Conservation (phyloP, 331 rosid genomes). For the Telfairia occidentalis region DNA sequence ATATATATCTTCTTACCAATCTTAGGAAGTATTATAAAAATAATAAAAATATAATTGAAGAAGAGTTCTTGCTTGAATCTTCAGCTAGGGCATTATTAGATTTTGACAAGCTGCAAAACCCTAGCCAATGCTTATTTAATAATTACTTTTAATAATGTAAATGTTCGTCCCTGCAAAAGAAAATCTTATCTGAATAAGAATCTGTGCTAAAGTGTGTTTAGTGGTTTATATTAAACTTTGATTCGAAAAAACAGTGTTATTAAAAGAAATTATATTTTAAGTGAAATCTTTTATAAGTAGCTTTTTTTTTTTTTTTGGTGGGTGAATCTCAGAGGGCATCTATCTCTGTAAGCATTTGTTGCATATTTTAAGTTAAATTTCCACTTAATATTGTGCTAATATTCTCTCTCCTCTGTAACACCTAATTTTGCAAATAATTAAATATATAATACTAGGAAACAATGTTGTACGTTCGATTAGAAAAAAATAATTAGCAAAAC, state of each 20-base stretch:
- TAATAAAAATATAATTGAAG: background rate
- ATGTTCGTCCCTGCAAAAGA: background rate
- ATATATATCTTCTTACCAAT: background rate
- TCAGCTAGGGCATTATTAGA: conserved; percentile 12
- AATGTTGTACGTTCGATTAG: background rate
- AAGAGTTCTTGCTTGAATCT: conserved; percentile 10
- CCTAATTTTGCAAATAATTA: background rate
- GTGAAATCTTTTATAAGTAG: background rate
- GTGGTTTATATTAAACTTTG: background rate
- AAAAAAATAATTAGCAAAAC: background rate
- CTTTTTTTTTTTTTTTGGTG: background rate
- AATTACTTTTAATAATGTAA: conserved; percentile 5
- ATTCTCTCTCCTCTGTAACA: background rate
- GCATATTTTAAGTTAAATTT: background rate
- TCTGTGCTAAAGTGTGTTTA: conserved; percentile 6
- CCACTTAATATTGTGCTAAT: background rate
- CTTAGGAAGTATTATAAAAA: background rate
- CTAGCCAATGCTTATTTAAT: conserved; percentile 11
- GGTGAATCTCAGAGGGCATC: background rate
- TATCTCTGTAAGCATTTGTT: background rate
- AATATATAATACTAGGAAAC: background rate
- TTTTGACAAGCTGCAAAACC: conserved; percentile 16
- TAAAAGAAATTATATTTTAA: background rate
- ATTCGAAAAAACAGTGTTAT: background rate
- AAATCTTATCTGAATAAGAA: conserved; percentile 8